Evolutionary conservation across 805 yeast genomes (phyloP).

Genomic region (Kuraishia capsulata): DNA sequence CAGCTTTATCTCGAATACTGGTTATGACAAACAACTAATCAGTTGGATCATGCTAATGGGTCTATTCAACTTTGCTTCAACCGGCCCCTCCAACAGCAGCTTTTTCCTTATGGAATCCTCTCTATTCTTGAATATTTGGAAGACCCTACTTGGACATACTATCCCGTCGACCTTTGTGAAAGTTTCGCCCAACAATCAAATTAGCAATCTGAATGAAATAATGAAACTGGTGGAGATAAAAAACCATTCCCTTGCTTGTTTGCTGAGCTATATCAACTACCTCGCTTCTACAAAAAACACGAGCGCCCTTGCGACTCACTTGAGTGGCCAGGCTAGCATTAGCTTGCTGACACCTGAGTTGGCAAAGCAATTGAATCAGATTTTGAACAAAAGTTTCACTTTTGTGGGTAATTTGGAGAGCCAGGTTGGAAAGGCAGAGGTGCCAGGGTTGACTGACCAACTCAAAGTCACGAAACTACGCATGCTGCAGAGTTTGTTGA

Average conservation of each 20-base stretch:
- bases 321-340: slow-evolving; percentile 9
- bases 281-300: slow-evolving; percentile 34
- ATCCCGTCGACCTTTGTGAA: slow-evolving; percentile 30
- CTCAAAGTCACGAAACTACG: slow-evolving; percentile 20
- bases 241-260: slow-evolving; percentile 48
- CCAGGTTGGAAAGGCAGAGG: slow-evolving; percentile 12
- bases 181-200: slow-evolving; percentile 17
- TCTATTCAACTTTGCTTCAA: slow-evolving; percentile 38
- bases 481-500: slow-evolving; percentile 20
- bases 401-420: slow-evolving; percentile 15
- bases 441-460: slow-evolving; percentile 12
- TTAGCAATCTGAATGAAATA: slow-evolving; percentile 23
- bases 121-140: slow-evolving; percentile 59
- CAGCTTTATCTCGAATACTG: slow-evolving; percentile 16
- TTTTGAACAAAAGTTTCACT: slow-evolving; percentile 19
- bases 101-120: slow-evolving; percentile 46
- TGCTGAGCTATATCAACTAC: slow-evolving; percentile 43
- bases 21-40: slow-evolving; percentile 28
- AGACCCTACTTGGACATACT: slow-evolving; percentile 42
- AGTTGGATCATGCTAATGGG: slow-evolving; percentile 63
- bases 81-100: slow-evolving; percentile 28
- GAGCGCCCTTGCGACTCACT: slow-evolving; percentile 14
- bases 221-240: slow-evolving; percentile 39
- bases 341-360: slow-evolving; percentile 23
- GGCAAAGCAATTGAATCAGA: slow-evolving; percentile 19